Base-by-base conservation (phyloP, 148 eudicot genomes). In the Chenopodium berlandieri region DNA sequence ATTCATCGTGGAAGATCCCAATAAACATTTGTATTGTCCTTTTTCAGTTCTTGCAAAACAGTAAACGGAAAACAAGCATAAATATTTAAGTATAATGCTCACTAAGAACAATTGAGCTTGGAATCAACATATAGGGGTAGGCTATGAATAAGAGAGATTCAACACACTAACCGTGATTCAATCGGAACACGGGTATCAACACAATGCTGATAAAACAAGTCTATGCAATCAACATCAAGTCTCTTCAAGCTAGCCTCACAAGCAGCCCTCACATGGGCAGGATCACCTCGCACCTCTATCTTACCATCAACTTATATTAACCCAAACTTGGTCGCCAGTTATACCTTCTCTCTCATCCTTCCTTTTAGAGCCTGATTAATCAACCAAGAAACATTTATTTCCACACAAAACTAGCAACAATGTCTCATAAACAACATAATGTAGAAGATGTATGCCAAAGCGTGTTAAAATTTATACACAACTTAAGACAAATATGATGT, bases 241-340 rank as follows among this genome's bases (percentile, higher is more conserved):
- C 88, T 80, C 84, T 86, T 83, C 82, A 86, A 86, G 84, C 88
- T 86, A 50, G 77, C 85, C 78, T 86, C 88, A 77, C 86, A 86
- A 22, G 83, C 78, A 67, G 79, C 86, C 60, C 88, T 83, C 13
- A 83, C 86, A 31, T 86, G 83, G 7, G 71, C 77, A 4, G 88
- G 88, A 31, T 86, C 86, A 22, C 88, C 86, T 9, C 31, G 81
- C 48, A 86, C 78, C 62, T 22, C 72, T 44, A 32, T n/a, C 14
- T 80, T 67, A 3, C 79, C 81, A 77, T 86, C 78, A 12, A 13
- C 74, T 16, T 46, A 64, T 31, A 27, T 31, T 50, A 85, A 48
- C 77, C 87, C 87, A 30, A 85, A 85, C 58, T 85, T 85, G 4
- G 84, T 85, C 37, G 87, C 84, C 50, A 85, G 52, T 76, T 78